Percentiles rank a stretch among this genome's conserved stretches.
These are phyloP conservation scores for Auriscalpium orientale DNA, from an alignment of 768 basidiomycete species.

Conservation along the genomic window DNA sequence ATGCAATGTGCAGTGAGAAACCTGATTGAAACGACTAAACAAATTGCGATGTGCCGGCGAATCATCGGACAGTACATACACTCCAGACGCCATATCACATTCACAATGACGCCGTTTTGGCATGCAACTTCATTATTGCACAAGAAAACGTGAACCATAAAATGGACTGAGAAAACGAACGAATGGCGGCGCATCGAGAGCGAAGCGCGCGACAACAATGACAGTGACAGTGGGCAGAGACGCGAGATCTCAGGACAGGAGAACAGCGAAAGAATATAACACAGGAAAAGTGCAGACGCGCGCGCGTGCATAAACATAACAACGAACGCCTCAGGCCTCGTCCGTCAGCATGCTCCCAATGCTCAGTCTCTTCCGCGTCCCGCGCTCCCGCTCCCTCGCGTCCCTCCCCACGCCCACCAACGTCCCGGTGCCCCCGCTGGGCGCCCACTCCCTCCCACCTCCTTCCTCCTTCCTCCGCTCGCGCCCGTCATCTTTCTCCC, in stretches of 20 bases:
- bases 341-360: constrained; percentile 9
- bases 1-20: no score
- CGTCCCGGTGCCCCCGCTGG: background rate
- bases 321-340: background rate
- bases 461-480: constrained; percentile 6
- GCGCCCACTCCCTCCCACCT: background rate
- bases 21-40: no score
- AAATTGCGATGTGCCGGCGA: no score
- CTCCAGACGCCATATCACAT: no score
- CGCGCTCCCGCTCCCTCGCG: background rate
- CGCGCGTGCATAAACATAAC: background rate
- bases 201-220: background rate
- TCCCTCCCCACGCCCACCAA: background rate
- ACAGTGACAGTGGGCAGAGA: background rate
- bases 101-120: no score
- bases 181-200: no score
- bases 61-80: no score
- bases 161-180: no score
- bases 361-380: constrained; percentile 9
- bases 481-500: constrained; percentile 9
- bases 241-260: background rate
- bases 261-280: no score
- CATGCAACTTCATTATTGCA: no score
- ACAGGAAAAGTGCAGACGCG: no score
- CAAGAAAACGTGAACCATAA: no score